A percentile compares a stretch with the other conserved stretches of the same genome.
Evolutionary conservation across 352 stramenopile genomes (phyloP).

Genomic region (Pseudoperonospora humuli): DNA sequence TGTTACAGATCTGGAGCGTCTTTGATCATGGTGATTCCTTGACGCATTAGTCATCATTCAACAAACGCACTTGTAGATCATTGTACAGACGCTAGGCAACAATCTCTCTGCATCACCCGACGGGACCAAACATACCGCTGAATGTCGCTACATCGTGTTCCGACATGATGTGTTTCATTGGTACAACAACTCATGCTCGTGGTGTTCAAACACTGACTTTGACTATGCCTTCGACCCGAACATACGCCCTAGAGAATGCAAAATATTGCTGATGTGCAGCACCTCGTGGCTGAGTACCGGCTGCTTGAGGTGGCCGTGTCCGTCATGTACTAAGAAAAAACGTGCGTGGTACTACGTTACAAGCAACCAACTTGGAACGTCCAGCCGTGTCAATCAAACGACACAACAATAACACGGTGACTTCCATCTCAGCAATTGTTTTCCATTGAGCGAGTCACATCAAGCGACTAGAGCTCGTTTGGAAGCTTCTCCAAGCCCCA

Average conservation of each 20-base stretch:
- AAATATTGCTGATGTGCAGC: constrained; percentile 42
- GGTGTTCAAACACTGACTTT: too few species aligned
- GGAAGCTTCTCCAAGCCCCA: too few species aligned
- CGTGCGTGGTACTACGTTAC: constrained; percentile 33
- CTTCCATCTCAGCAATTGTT: too few species aligned
- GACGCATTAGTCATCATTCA: too few species aligned
- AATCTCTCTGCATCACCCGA: constrained; percentile 49
- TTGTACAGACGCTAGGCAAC: constrained; percentile 46
- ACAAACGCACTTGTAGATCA: constrained; percentile 29
- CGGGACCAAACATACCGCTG: constrained; percentile 33
- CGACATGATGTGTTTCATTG: constrained; percentile 62
- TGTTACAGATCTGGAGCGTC: constrained; percentile 40
- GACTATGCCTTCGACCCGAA: too few species aligned
- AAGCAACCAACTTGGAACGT: too few species aligned
- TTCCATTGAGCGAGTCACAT: too few species aligned
- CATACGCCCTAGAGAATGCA: too few species aligned
- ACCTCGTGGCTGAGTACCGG: constrained; percentile 49
- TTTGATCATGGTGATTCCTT: constrained; percentile 36
- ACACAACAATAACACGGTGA: too few species aligned
- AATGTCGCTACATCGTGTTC: constrained; percentile 61
- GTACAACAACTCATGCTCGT: constrained; percentile 24
- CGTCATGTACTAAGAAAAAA: constrained; percentile 52
- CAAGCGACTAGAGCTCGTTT: too few species aligned
- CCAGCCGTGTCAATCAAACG: too few species aligned
- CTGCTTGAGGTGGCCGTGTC: constrained; percentile 60